Evolutionary conservation across 257 asterid genomes (phyloP).

Genomic region (Catharanthus roseus): DNA sequence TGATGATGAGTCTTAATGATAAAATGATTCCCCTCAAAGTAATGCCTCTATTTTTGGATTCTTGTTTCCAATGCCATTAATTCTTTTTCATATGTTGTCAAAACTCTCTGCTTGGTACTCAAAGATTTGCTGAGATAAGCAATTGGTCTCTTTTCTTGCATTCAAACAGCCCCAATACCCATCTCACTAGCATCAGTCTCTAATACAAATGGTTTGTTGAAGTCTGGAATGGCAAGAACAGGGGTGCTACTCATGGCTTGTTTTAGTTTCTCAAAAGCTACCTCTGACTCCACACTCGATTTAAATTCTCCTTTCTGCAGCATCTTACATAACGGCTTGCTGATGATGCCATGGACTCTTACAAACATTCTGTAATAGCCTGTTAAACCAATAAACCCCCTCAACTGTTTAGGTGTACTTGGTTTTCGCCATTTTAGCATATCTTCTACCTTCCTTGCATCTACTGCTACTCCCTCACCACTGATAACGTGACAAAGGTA

Average conservation of each 20-base stretch:
- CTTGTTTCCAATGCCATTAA: too few relatives aligned
- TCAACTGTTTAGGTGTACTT: too few relatives aligned
- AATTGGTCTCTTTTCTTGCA: neutral
- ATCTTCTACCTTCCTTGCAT: neutral
- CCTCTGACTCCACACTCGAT: neutral
- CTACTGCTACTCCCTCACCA: neutral
- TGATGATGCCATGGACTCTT: neutral
- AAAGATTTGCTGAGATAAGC: neutral
- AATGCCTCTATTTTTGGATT: neutral
- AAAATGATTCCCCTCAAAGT: neutral
- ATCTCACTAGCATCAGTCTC: neutral
- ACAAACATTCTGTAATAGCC: neutral
- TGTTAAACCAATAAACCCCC: neutral
- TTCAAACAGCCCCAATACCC: neutral
- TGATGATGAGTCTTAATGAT: neutral
- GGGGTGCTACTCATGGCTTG: neutral
- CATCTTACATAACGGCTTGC: neutral
- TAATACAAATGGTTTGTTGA: too few relatives aligned
- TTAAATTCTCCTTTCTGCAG: too few relatives aligned
- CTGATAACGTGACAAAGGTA: neutral
- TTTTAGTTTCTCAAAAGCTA: neutral
- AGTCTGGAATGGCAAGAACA: neutral
- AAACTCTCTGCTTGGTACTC: too few relatives aligned
- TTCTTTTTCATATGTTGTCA: neutral
- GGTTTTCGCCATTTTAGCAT: neutral